Conservation (phyloP, 495 filamentous ascomycete genomes). For the Penicillium turbatum region DNA sequence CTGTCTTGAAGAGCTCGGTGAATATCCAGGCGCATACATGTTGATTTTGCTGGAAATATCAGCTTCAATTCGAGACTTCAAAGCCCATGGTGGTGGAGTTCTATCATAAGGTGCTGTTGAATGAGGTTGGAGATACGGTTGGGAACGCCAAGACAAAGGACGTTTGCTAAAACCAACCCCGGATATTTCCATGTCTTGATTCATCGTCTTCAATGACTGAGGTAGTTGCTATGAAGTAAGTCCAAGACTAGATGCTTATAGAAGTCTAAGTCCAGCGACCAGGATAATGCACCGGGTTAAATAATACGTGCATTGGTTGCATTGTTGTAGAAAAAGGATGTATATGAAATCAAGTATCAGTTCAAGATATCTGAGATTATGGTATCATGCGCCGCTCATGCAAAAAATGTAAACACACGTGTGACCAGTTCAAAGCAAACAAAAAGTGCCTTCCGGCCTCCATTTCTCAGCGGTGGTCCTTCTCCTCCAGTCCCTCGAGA, state of each 20-base stretch:
- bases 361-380: constrained; percentile 1
- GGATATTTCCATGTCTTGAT: not conserved
- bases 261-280: too few relatives aligned
- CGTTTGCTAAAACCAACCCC: not conserved
- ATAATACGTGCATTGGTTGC: too few relatives aligned
- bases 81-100: not conserved
- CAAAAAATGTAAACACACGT: not conserved
- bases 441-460: not conserved
- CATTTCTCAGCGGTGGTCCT: not conserved
- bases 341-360: not conserved
- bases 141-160: constrained; percentile 7
- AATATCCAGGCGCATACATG: constrained; percentile 18
- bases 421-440: not conserved
- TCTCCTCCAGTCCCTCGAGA: not conserved
- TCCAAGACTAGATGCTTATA: too few relatives aligned
- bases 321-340: not conserved
- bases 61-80: not conserved
- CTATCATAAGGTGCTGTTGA: not conserved
- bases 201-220: too few relatives aligned
- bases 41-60: constrained; percentile 7
- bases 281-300: too few relatives aligned
- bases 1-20: constrained; percentile 19
- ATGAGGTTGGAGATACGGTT: constrained; percentile 2
- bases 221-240: too few relatives aligned
- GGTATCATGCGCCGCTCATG: constrained; percentile 16